Percentiles rank a stretch among this genome's conserved stretches.
phyloP scores from a whole-genome alignment of 768 basidiomycete species.

The Termitomyces sp. region DNA sequence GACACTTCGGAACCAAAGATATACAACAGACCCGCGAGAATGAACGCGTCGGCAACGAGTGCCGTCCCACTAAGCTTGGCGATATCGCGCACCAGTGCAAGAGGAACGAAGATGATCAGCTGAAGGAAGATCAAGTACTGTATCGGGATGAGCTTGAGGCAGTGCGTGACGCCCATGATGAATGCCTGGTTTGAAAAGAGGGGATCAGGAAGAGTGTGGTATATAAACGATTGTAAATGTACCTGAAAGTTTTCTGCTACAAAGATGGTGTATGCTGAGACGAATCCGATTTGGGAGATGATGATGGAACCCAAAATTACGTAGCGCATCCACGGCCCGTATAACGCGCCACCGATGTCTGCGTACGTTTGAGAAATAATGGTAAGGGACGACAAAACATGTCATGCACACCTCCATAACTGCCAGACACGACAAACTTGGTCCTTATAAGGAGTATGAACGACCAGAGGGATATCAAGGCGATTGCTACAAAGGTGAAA shows the following conservation, averaged over 20 bases:
- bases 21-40: slow-evolving; percentile 81
- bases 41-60: slow-evolving; percentile 91
- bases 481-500: slow-evolving; percentile 73
- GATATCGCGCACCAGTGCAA: slow-evolving; percentile 88
- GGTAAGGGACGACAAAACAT: slow-evolving; percentile 18
- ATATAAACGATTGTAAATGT: background rate
- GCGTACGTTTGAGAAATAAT: background rate
- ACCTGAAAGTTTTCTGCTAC: slow-evolving; percentile 84
- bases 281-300: slow-evolving; percentile 86
- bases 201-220: background rate
- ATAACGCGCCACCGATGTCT: slow-evolving; percentile 93
- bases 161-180: slow-evolving; percentile 74
- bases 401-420: slow-evolving; percentile 69
- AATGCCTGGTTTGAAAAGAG: slow-evolving; percentile 54
- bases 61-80: slow-evolving; percentile 91
- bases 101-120: slow-evolving; percentile 80
- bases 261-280: slow-evolving; percentile 90
- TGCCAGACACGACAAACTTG: slow-evolving; percentile 84
- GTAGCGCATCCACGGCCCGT: slow-evolving; percentile 91
- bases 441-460: slow-evolving; percentile 88
- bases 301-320: slow-evolving; percentile 83
- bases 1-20: slow-evolving; percentile 83
- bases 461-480: slow-evolving; percentile 83
- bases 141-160: slow-evolving; percentile 59
- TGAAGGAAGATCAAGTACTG: slow-evolving; percentile 82